Evolutionary conservation across 441 rosid species (phyloP).

Genomic region (Geranium incanum): DNA sequence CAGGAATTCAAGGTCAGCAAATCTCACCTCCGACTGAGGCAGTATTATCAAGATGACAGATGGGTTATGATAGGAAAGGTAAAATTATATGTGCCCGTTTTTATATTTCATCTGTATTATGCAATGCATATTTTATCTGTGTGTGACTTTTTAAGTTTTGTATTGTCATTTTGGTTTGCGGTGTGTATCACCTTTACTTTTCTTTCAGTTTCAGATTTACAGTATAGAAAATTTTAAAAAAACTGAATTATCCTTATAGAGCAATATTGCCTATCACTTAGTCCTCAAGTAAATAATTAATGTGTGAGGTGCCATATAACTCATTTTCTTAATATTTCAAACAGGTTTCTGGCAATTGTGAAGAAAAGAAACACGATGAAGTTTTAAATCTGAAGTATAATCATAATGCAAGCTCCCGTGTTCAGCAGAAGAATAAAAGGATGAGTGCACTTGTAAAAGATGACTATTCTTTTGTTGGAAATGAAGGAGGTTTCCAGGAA

Average conservation of each 20-base stretch:
- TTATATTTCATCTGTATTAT: background rate
- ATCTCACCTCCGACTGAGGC: conserved; percentile 50
- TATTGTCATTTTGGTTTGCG: background rate
- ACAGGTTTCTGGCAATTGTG: conserved; percentile 34
- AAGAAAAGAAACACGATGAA: conserved; percentile 21
- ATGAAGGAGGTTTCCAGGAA: conserved; percentile 24
- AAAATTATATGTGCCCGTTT: conserved; percentile 18
- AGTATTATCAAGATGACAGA: conserved; percentile 55
- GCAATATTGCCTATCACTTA: background rate
- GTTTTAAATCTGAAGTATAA: conserved; percentile 25
- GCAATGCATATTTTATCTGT: background rate
- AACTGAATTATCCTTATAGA: background rate
- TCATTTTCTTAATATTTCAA: conserved; percentile 12
- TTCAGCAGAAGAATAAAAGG: conserved; percentile 21
- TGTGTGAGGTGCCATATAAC: background rate
- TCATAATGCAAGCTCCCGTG: conserved; percentile 25
- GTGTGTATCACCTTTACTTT: background rate
- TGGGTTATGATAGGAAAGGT: conserved; percentile 72
- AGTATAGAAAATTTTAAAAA: background rate
- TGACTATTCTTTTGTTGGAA: conserved; percentile 22
- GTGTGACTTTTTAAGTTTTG: background rate
- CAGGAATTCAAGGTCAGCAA: conserved; percentile 41
- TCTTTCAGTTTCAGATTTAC: background rate
- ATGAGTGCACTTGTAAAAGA: conserved; percentile 24
- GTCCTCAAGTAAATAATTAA: background rate